Conservation (phyloP, 495 filamentous ascomycete species). For the Neohortaea acidophila region DNA sequence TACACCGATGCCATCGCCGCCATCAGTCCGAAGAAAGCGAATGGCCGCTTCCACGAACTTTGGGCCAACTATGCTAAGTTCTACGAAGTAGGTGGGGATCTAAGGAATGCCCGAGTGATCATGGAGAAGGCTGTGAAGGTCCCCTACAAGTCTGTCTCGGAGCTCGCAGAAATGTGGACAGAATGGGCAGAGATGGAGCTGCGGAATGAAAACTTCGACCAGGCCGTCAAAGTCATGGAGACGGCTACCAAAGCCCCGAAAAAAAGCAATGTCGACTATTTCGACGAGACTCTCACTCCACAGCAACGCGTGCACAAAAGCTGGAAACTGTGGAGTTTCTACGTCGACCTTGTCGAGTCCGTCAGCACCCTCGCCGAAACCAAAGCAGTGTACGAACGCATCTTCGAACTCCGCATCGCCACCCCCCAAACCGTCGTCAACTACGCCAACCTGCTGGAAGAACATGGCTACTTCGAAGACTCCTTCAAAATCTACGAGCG, state of each 20-base stretch:
- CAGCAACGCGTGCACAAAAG: slow-evolving; percentile 97
- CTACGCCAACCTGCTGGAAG: slow-evolving; percentile 90
- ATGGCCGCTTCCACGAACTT: slow-evolving; percentile 84
- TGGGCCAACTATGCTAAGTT: slow-evolving; percentile 98
- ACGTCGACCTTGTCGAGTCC: slow-evolving; percentile 94
- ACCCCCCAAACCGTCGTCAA: slow-evolving; percentile 98
- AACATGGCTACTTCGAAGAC: slow-evolving; percentile 92
- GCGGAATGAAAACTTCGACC: slow-evolving; percentile 87
- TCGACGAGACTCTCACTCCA: slow-evolving; percentile 84
- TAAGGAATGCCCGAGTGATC: slow-evolving; percentile 74
- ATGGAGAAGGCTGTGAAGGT: slow-evolving; percentile 97
- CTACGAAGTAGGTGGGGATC: slow-evolving; percentile 79
- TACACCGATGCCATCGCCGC: slow-evolving; percentile 90
- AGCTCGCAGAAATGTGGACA: slow-evolving; percentile 95
- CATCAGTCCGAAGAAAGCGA: slow-evolving; percentile 86
- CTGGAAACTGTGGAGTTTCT: slow-evolving; percentile 99
- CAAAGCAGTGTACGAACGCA: slow-evolving; percentile 83
- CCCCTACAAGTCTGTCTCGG: slow-evolving; percentile 84
- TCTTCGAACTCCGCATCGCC: slow-evolving; percentile 95
- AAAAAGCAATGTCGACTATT: slow-evolving; percentile 90
- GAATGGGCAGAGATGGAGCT: slow-evolving; percentile 98
- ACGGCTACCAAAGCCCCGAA: slow-evolving; percentile 94
- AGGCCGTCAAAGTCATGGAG: slow-evolving; percentile 86
- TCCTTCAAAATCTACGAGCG: slow-evolving; percentile 97
- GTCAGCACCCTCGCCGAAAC: slow-evolving; percentile 86